Conservation (phyloP, 2,329 filamentous ascomycete genomes). For the Sarocladium oryzae region DNA sequence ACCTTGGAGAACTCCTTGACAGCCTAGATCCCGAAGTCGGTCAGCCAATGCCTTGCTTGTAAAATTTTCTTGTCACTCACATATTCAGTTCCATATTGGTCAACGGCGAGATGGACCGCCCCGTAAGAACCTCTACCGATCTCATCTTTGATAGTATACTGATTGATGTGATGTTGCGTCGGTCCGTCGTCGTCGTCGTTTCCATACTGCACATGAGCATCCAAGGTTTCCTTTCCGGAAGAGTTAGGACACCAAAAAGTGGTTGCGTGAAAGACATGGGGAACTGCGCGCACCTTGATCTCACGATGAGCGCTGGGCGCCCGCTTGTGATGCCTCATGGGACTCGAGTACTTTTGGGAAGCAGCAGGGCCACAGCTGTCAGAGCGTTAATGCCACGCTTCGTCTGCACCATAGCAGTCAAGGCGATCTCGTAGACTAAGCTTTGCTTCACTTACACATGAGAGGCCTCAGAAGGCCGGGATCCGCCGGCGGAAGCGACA, state of each 20-base stretch:
- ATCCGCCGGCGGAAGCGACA: conserved; percentile 18
- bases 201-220: conserved; percentile 80
- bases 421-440: not conserved
- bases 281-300: conserved; percentile 41
- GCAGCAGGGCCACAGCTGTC: not conserved
- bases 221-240: conserved; percentile 69
- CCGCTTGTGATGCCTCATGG: conserved; percentile 50
- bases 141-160: conserved; percentile 89
- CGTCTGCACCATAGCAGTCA: not conserved
- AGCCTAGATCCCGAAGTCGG: conserved; percentile 49
- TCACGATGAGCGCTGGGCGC: conserved; percentile 52
- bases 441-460: conserved; percentile 35
- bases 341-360: conserved; percentile 30
- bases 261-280: not conserved
- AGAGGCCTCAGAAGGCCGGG: conserved; percentile 27
- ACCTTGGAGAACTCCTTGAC: conserved; percentile 98
- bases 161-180: conserved; percentile 83
- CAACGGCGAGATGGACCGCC: conserved; percentile 80
- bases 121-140: conserved; percentile 97
- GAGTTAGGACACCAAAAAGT: conserved; percentile 8
- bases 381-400: not conserved
- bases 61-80: conserved; percentile 45
- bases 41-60: conserved; percentile 11
- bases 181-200: conserved; percentile 78
- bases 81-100: conserved; percentile 90